Evolutionary conservation across 768 basidiomycete genomes (phyloP).

Genomic region (Lentinula sp.): DNA sequence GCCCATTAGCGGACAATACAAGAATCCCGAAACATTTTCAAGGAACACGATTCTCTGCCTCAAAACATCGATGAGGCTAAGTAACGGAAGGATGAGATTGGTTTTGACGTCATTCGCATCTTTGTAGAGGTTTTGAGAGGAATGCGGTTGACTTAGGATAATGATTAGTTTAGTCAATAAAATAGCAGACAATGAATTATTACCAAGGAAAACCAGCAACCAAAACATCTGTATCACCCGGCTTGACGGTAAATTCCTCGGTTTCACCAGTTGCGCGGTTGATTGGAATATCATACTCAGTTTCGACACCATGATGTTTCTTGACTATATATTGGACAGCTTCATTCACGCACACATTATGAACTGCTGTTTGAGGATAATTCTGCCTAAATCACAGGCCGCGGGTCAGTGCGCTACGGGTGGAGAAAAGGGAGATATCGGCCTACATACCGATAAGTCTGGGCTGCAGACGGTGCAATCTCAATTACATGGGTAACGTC

Average conservation of each 20-base stretch:
- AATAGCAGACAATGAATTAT: conserved; percentile 1
- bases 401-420: background rate
- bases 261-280: conserved; percentile 32
- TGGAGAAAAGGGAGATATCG: background rate
- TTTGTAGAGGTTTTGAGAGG: conserved; percentile 63
- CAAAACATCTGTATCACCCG: conserved; percentile 54
- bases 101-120: conserved; percentile 63
- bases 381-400: conserved; percentile 35
- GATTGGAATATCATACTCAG: conserved; percentile 26
- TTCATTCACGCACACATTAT: conserved; percentile 68
- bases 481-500: conserved; percentile 64
- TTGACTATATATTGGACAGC: conserved; percentile 56
- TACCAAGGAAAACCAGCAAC: conserved; percentile 77
- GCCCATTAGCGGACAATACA: conserved; percentile 34
- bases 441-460: conserved; percentile 48
- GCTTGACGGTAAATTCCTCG: conserved; percentile 41
- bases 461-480: conserved; percentile 68
- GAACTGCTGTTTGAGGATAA: conserved; percentile 43
- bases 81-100: conserved; percentile 57
- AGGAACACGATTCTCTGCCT: conserved; percentile 36
- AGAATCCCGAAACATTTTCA: conserved; percentile 52
- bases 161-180: background rate
- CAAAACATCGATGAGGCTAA: conserved; percentile 45
- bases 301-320: conserved; percentile 30
- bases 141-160: conserved; percentile 68